Evolutionary conservation across 441 rosid genomes (phyloP), one percentile per base, ranked within the genome.

Genomic region (Croton laevigatus): DNA sequence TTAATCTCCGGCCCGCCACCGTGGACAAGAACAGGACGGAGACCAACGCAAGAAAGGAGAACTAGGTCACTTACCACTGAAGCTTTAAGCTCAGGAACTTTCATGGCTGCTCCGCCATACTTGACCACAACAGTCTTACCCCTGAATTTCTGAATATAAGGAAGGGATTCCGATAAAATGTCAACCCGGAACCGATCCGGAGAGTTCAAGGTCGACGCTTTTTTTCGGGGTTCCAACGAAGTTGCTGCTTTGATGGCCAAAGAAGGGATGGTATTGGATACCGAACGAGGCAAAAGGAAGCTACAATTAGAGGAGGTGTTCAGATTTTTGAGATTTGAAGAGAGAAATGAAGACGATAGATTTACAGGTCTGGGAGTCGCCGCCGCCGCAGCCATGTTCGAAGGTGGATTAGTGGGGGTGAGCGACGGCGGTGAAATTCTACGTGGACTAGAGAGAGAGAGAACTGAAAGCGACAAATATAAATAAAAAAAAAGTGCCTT

Each of bases 81-180:
- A 38, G 93, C 86, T 68, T 84, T 89, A 38, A 91, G 94, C 37
- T 85, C 89, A 40, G 88, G 83, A 0, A 86, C 84, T 65, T 88
- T 91, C 98, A 94, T 91, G 75, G 98, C 98, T n/a, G 94, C 97
- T 64, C 98, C 93, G 22, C 97, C 98, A 68, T 90, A 90, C 80
- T 93, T 93, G 81, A 93, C 97, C 9, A 93, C 97, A 9, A 93
- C 80, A 60, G 91, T 90, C 79, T 93, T 90, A 3, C 97, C 98
- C 0, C 94, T 78, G 79, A 88, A 91, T 75, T 88, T 89, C 75
- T 91, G 97, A 78, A 94, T 91, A 77, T 90, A 94, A 1, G 98
- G 98, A 19, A 94, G 81, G 0, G 98, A 88, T 78, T 94, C 97
- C 0, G 96, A 89, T 62, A 94, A 82, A 58, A 91, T 83, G 73